These are phyloP conservation scores for Pyrus pyrifolia DNA, from an alignment of 306 rosid species.

Conservation along the genomic window DNA sequence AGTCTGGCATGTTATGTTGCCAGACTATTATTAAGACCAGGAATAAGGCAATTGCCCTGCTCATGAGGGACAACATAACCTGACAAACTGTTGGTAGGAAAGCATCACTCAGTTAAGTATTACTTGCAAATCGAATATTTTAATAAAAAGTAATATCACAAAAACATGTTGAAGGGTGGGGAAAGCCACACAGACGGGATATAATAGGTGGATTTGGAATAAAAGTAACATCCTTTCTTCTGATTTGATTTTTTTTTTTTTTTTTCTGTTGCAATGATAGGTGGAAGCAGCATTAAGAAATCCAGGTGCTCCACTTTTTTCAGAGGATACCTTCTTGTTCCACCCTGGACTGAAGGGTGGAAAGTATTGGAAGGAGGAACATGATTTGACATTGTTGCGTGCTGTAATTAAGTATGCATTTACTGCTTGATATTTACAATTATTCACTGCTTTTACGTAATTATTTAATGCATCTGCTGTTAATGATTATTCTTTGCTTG, in stretches of 20 bases:
- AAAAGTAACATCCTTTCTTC: not conserved
- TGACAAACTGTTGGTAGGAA: not conserved
- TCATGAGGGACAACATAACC: not conserved
- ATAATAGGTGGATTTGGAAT: not conserved
- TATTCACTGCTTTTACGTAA: not conserved
- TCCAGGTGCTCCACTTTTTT: constrained; percentile 52
- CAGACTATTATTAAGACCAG: not conserved
- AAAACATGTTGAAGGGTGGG: not conserved
- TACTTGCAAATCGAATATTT: not conserved
- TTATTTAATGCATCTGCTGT: not conserved
- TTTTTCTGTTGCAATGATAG: constrained; percentile 33
- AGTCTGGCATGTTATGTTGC: not conserved
- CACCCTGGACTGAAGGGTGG: constrained; percentile 80
- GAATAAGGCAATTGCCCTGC: not conserved
- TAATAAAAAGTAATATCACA: not conserved
- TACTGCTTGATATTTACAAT: not conserved
- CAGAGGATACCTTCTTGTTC: constrained; percentile 61
- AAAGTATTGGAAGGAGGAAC: constrained; percentile 88
- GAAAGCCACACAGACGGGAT: not conserved
- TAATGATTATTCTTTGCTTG: constrained; percentile 4
- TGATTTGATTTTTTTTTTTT: constrained; percentile 7
- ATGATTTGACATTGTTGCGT: constrained; percentile 57
- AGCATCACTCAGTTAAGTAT: not conserved
- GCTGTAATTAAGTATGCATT: constrained; percentile 73
- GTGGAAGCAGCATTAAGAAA: constrained; percentile 52